A percentile compares a stretch with the other conserved stretches of the same genome.
These are phyloP conservation scores for Amphibolis antarctica DNA, from an alignment of 106 monocot species.

Conservation along the genomic window DNA sequence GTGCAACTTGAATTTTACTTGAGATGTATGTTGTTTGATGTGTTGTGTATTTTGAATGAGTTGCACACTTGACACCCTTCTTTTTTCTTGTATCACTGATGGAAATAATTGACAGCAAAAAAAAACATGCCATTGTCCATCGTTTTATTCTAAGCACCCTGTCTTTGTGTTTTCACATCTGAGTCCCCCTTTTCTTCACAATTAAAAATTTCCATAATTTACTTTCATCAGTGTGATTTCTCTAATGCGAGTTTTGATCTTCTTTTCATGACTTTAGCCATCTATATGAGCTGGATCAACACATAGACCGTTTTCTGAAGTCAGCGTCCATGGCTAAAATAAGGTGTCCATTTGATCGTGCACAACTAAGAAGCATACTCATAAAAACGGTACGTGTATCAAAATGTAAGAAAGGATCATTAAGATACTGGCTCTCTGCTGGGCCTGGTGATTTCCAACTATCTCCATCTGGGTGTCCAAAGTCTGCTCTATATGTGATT, in stretches of 20 bases:
- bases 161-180: too few species aligned
- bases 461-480: conserved; percentile 53
- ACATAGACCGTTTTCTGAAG: conserved; percentile 62
- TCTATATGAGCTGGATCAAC: conserved; percentile 85
- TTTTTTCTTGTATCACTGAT: too few species aligned
- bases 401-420: conserved; percentile 55
- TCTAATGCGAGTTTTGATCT: not conserved
- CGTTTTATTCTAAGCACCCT: too few species aligned
- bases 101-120: too few species aligned
- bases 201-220: too few species aligned
- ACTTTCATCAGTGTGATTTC: too few species aligned
- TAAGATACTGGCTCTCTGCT: conserved; percentile 85
- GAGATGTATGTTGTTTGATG: too few species aligned
- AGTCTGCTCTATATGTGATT: conserved; percentile 57
- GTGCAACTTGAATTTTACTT: not conserved
- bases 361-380: conserved; percentile 46
- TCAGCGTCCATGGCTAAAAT: conserved; percentile 90
- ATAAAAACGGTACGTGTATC: conserved; percentile 63
- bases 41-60: too few species aligned
- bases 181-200: too few species aligned
- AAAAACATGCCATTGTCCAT: too few species aligned
- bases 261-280: conserved; percentile 32
- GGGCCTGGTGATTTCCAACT: conserved; percentile 79
- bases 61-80: too few species aligned
- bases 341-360: conserved; percentile 44